Percentiles rank a stretch among this genome's conserved stretches.
Evolutionary conservation across 768 basidiomycete species (phyloP).

Genomic region (Sarcodon aspratus): DNA sequence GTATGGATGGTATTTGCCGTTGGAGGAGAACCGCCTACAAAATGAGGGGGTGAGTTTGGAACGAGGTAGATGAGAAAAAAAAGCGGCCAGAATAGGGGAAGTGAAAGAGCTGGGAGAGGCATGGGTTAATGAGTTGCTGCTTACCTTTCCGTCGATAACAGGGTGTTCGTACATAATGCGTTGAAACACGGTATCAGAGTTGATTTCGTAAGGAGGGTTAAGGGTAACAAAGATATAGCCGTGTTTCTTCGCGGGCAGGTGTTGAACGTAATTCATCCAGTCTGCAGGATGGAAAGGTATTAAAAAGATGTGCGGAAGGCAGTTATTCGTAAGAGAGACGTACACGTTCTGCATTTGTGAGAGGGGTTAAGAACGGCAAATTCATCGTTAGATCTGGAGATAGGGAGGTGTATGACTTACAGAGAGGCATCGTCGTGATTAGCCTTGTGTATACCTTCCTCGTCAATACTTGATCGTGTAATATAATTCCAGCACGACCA

Average conservation of each 20-base stretch:
- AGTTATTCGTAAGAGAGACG: conserved; percentile 1
- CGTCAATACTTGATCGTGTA: conserved; percentile 32
- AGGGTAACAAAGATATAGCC: conserved; percentile 64
- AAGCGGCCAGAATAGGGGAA: neutral
- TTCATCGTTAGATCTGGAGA: neutral
- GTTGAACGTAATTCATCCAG: conserved; percentile 69
- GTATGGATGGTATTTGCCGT: conserved; percentile 39
- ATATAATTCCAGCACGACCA: conserved; percentile 81
- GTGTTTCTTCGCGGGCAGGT: conserved; percentile 39
- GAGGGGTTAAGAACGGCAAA: neutral
- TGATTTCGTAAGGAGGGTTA: conserved; percentile 57
- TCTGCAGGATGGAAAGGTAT: conserved; percentile 24
- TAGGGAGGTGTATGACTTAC: conserved; percentile 27
- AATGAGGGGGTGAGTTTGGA: neutral
- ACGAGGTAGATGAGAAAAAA: neutral
- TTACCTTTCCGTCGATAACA: conserved; percentile 42
- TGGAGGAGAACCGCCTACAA: conserved; percentile 44
- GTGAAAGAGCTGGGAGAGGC: neutral
- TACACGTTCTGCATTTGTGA: conserved; percentile 30
- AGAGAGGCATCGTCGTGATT: conserved; percentile 51
- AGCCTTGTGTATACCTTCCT: conserved; percentile 23
- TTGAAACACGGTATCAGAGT: conserved; percentile 24
- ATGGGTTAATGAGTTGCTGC: conserved; percentile 1
- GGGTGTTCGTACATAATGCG: conserved; percentile 48
- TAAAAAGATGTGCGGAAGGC: neutral